Conservation (phyloP, 352 stramenopile genomes). For the Pythium periplocum region DNA sequence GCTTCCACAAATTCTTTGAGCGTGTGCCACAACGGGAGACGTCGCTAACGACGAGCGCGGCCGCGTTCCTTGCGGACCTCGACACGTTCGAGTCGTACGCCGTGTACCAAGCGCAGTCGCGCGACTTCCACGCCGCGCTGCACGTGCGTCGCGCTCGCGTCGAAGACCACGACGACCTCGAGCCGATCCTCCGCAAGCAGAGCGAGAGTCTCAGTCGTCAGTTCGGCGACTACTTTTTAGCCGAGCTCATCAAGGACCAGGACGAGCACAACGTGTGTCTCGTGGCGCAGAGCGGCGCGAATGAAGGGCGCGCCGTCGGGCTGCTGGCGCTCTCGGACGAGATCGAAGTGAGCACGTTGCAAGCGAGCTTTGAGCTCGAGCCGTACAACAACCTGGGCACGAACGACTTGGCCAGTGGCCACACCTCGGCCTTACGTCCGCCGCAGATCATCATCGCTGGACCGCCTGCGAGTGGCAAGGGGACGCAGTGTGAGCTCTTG, state of each 20-base stretch:
- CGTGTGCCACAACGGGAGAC: constrained; percentile 1
- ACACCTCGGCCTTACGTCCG: constrained; percentile 16
- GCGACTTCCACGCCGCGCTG: constrained; percentile 33
- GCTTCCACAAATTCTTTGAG: constrained; percentile 57
- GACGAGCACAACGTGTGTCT: constrained; percentile 82
- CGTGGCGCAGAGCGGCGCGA: constrained; percentile 46
- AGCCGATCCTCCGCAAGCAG: constrained; percentile 59
- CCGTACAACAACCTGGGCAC: constrained; percentile 75
- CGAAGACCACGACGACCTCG: constrained; percentile 79
- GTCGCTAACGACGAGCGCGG: neutral
- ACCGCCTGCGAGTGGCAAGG: constrained; percentile 91
- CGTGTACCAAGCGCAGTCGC: constrained; percentile 39
- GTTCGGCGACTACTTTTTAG: constrained; percentile 92
- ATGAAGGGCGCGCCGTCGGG: constrained; percentile 40
- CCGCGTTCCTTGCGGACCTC: constrained; percentile 11
- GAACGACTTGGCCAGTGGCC: constrained; percentile 7
- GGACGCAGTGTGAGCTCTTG: constrained; percentile 92
- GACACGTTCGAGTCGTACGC: constrained; percentile 35
- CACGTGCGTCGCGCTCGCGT: constrained; percentile 63
- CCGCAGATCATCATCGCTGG: constrained; percentile 50
- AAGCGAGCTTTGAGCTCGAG: constrained; percentile 80
- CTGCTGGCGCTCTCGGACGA: constrained; percentile 82
- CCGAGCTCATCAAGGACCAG: constrained; percentile 88
- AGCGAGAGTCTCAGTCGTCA: constrained; percentile 52
- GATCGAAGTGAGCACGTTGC: constrained; percentile 75